Base-by-base conservation (phyloP, 2,329 filamentous ascomycete genomes). In the Dothistroma septosporum region DNA sequence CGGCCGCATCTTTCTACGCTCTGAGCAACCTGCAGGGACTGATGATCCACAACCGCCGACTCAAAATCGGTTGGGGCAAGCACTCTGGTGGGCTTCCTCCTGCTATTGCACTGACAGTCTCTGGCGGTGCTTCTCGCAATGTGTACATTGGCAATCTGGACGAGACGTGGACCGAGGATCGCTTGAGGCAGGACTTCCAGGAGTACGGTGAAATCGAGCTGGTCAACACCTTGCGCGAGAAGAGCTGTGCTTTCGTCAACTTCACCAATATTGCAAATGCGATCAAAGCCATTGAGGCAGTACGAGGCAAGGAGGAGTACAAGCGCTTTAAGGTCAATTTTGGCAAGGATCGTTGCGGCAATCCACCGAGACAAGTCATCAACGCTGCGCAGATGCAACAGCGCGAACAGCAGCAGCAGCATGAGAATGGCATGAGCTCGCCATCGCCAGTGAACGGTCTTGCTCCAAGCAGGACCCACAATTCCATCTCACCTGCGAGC, bases 191-290 rank as follows among this genome's bases (percentile, higher is more conserved):
- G 75, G 94, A 99, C 78, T 99, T 99, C 76, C 90, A 92, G 35
- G 93, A 97, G 75, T 97, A 91, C 71, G 94, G 94, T 67, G 94
- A 99, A 78, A 97, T 99, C 72, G 94, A 99, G 79, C 82, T 99
- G 65, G 92, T 99, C 65, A 99, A 99, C 78, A 90, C 94, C 16
- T 81, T 99, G 62, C 88, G 94, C 57, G 94, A 99, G 82, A 99
- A 99, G 87, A 97, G 92, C 80, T 99, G 94, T 76, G 94, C 94
- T 0, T 99, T 99, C 75, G 94, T 99, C 75, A 99, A 99, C 80
- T 99, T 99, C 76, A 99, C 94, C 74, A 99, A 99, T 79, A 99
- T 99, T 74, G 94, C 94, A 73, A 99, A 99, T 70, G 94, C 94
- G 55, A 99, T 99, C 82, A 99, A 99, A 81, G 94, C 94, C 0